Conservation (phyloP, 208 protist genomes). For the Leishmania gerbilli region DNA sequence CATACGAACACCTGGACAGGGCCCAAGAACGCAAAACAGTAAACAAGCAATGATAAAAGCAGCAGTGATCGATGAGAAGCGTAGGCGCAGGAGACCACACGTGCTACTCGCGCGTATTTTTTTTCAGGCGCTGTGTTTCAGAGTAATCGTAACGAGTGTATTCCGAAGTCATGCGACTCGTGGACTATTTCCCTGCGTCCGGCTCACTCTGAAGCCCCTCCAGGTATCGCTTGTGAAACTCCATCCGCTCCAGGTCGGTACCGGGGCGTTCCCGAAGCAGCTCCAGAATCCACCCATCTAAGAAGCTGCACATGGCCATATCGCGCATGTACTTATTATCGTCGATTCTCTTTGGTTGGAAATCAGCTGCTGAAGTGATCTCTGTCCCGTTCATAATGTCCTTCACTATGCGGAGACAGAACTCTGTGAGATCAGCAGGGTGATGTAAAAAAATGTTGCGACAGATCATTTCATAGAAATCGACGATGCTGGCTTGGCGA, state of each 20-base stretch:
- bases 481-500: slow-evolving; percentile 73
- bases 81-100: not conserved
- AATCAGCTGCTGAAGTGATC: slow-evolving; percentile 42
- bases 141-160: not conserved
- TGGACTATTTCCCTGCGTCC: not conserved
- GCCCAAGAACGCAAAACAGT: too few species aligned
- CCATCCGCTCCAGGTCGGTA: slow-evolving; percentile 63
- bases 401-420: slow-evolving; percentile 67
- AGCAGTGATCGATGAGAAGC: slow-evolving; percentile 2
- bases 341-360: slow-evolving; percentile 64
- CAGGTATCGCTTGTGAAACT: slow-evolving; percentile 88
- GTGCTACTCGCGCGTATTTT: not conserved
- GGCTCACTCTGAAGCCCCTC: slow-evolving; percentile 28
- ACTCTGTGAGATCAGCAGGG: slow-evolving; percentile 55
- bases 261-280: slow-evolving; percentile 70
- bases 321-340: slow-evolving; percentile 83
- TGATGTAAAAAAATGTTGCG: slow-evolving; percentile 71
- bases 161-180: not conserved
- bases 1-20: not conserved
- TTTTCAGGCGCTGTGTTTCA: not conserved
- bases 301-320: slow-evolving; percentile 78
- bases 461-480: slow-evolving; percentile 91
- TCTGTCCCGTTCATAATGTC: slow-evolving; percentile 66
- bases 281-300: slow-evolving; percentile 89
- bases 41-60: not conserved